phyloP scores from a whole-genome alignment of 495 filamentous ascomycete genomes.

The Aspergillus conjunctus region DNA sequence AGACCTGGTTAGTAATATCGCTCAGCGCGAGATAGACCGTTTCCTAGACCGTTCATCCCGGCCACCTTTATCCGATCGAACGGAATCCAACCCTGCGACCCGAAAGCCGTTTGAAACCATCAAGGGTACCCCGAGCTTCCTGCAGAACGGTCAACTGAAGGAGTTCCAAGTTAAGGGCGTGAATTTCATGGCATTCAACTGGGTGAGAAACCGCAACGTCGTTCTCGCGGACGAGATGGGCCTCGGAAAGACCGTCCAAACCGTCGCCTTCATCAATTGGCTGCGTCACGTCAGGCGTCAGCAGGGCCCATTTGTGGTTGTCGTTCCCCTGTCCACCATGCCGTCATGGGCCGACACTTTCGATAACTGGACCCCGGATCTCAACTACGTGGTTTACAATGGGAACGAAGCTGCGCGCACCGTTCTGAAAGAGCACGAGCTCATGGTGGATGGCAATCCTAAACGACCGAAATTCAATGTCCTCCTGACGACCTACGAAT shows the following conservation, averaged over 20 bases:
- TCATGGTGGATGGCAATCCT: constrained; percentile 79
- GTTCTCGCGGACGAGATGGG: constrained; percentile 99
- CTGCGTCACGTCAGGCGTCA: constrained; percentile 87
- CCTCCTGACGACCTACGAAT: constrained; percentile 94
- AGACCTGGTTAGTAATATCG: constrained; percentile 69
- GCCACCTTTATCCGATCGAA: constrained; percentile 71
- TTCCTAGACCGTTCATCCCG: constrained; percentile 79
- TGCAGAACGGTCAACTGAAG: constrained; percentile 82
- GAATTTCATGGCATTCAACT: constrained; percentile 94
- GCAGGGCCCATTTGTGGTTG: constrained; percentile 92
- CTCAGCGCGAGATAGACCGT: constrained; percentile 86
- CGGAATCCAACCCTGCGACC: constrained; percentile 72
- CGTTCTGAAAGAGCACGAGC: constrained; percentile 84
- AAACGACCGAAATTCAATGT: constrained; percentile 92
- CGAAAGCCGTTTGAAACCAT: constrained; percentile 70
- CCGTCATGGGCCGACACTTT: constrained; percentile 98
- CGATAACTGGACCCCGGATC: constrained; percentile 91
- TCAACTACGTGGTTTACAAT: constrained; percentile 97
- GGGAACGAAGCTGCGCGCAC: constrained; percentile 79
- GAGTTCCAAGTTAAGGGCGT: constrained; percentile 93
- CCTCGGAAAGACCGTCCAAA: constrained; percentile 97
- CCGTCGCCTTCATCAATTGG: constrained; percentile 96
- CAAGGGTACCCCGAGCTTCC: constrained; percentile 77
- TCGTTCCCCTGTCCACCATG: constrained; percentile 93
- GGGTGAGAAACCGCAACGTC: constrained; percentile 87